Evolutionary conservation across 805 yeast genomes (phyloP), one percentile per base, ranked within the genome.

Genomic region (Metschnikowia corniflorae): DNA sequence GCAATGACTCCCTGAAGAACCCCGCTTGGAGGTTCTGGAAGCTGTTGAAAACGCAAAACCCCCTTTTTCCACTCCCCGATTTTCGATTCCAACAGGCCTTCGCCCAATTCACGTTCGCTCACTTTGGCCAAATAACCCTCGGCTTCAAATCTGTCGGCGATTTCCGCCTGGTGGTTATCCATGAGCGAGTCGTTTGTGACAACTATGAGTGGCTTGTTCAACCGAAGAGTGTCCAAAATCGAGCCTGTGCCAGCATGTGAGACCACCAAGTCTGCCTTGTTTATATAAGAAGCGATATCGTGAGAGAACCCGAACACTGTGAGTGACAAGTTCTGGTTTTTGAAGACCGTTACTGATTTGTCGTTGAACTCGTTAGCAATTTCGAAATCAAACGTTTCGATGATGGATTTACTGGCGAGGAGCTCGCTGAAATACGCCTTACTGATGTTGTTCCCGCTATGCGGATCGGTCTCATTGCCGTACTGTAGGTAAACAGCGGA

Each of bases 241-340:
- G 96, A 86, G 2, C 98, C 98, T 0, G 97, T 86, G 1, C 83
- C 83, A 0, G 95, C 97, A 56, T 93, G 97, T 0, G 96, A 80
- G 9, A 93, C 71, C 8, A 91, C 85, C 28, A 86, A 47, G 33
- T 78, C 77, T 2, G 80, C 66, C 1, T 53, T 25, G 0, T 47
- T 31, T 2, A 86, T 74, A 39, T 70, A 66, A 0, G 58, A 15
- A 9, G 25, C 38, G 18, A 67, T 54, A n/a, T 54, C 39, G 7
- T 42, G 12, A 9, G 63, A 46, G 46, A 50, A 66, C 0, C 64
- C 59, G 31, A 66, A 61, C 19, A 55, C 56, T 9, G 41, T 35
- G 14, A 61, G 21, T 19, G 37, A 34, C 15, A 60, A 42, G 2
- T 26, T 16, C 16, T 15, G 5, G 33, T 34, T 40, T 13, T 29